phyloP scores from a whole-genome alignment of 2,329 filamentous ascomycete genomes.

The Penicillium sp. region DNA sequence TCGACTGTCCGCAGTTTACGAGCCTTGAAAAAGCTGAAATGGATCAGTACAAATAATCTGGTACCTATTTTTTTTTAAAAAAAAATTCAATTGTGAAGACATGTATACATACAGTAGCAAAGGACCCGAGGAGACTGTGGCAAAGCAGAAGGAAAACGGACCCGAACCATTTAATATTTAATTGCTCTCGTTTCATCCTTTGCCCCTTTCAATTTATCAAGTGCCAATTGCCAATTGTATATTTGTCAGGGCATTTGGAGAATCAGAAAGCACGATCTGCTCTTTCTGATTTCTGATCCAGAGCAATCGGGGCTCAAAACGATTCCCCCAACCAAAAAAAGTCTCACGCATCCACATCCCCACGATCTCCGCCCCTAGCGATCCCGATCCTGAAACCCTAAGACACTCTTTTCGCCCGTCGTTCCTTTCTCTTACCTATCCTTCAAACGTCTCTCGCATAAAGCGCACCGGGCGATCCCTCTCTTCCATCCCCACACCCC shows the following conservation, averaged over 20 bases:
- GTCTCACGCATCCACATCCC: neutral
- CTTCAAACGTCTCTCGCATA: neutral
- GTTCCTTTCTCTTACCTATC: neutral
- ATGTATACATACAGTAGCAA: too few relatives aligned
- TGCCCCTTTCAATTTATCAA: neutral
- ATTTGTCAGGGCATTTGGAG: neutral
- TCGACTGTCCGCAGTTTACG: too few relatives aligned
- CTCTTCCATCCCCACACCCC: neutral
- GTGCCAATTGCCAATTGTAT: neutral
- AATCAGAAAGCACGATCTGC: neutral
- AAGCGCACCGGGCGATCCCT: neutral
- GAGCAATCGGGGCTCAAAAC: neutral
- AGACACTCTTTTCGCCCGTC: neutral
- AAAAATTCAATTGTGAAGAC: too few relatives aligned
- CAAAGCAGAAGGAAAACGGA: neutral
- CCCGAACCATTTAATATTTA: neutral
- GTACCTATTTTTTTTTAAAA: fast-evolving
- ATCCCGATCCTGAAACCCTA: neutral
- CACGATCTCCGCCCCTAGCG: neutral
- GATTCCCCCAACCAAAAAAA: neutral
- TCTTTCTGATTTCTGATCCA: neutral
- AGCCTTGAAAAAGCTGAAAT: too few relatives aligned
- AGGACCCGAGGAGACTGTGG: neutral
- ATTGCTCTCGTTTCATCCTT: neutral
- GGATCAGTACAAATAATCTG: too few relatives aligned